Evolutionary conservation across 1,284 basidiomycete species (phyloP), one percentile per base, ranked within the genome.

Genomic region (Naganishia sp.): DNA sequence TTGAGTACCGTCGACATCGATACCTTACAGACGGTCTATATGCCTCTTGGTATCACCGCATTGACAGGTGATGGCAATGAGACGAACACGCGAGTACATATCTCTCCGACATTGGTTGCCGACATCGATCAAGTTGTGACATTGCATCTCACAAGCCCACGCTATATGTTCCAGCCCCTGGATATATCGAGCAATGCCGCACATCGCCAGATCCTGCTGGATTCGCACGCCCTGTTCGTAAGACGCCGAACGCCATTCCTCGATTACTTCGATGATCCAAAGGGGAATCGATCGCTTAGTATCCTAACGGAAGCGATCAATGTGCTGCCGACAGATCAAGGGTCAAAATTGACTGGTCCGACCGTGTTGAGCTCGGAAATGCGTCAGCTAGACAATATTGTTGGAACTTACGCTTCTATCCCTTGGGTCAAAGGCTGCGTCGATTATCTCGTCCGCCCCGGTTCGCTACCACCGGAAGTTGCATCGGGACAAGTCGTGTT

Each of bases 91-190:
- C 50, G 65, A 47, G 82, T 32, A 83, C 84, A 32, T 78, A 92
- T 94, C 65, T 89, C 92, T 0, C 95, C 95, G 0, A 93, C 94
- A 0, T 84, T 98, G 6, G 89, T 97, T 62, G 92, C 94, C 0
- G 88, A 94, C 68, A 85, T 96, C 67, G 87, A 90, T 72, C 86
- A 85, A 57, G 81, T 97, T 17, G 80, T 86, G 50, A 87, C 88
- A 0, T 89, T 98, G 69, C 84, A 88, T 57, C 87, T 94, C 45
- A 93, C 95, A 74, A 94, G 91, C 0, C 91, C 91, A 6, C 86
- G 95, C 13, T 98, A 99, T 78, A 97, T 93, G 90, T 89, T 92
- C 0, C 89, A 94, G 77, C 86, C 87, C 66, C 84, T 95, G 50
- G 88, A 94, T 72, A 84, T 91, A 28, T 83, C 85, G 49, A 81